These are phyloP conservation scores for Coemansia sp. DNA, from an alignment of 371 early-diverging fungal species.

Conservation along the genomic window DNA sequence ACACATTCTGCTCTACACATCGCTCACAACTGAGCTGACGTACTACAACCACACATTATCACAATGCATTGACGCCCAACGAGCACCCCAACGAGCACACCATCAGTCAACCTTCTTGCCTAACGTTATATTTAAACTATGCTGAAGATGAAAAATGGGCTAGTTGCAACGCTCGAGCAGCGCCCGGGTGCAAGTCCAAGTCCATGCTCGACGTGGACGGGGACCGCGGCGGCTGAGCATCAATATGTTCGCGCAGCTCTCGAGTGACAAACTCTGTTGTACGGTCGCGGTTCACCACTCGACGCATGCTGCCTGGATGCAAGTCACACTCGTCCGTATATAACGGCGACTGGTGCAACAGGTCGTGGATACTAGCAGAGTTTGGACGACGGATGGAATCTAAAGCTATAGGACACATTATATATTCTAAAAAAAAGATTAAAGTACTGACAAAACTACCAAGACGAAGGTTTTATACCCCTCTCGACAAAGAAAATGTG, in stretches of 20 bases:
- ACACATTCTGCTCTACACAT: conserved; percentile 60
- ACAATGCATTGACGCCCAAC: conserved; percentile 53
- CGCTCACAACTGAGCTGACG: conserved; percentile 49
- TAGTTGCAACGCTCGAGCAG: conserved; percentile 6
- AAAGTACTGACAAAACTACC: no score
- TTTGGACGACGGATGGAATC: background rate
- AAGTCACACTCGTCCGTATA: conserved; percentile 47
- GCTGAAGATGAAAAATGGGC: background rate
- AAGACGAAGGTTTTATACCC: no score
- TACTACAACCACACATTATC: conserved; percentile 54
- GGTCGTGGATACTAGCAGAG: conserved; percentile 6
- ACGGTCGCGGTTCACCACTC: conserved; percentile 39
- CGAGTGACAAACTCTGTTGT: background rate
- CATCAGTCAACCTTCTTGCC: conserved; percentile 9
- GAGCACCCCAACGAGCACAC: conserved; percentile 14
- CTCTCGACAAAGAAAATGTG: no score
- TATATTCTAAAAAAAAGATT: background rate
- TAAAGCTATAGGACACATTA: conserved; percentile 8
- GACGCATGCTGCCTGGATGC: conserved; percentile 45
- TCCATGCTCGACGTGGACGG: background rate
- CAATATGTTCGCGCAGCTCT: background rate
- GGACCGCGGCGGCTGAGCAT: background rate
- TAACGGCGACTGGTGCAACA: conserved; percentile 33
- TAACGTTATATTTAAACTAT: background rate
- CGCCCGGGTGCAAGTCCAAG: conserved; percentile 29